Conservation (phyloP, 1,284 basidiomycete species). For the Cutaneotrichosporon sp. region DNA sequence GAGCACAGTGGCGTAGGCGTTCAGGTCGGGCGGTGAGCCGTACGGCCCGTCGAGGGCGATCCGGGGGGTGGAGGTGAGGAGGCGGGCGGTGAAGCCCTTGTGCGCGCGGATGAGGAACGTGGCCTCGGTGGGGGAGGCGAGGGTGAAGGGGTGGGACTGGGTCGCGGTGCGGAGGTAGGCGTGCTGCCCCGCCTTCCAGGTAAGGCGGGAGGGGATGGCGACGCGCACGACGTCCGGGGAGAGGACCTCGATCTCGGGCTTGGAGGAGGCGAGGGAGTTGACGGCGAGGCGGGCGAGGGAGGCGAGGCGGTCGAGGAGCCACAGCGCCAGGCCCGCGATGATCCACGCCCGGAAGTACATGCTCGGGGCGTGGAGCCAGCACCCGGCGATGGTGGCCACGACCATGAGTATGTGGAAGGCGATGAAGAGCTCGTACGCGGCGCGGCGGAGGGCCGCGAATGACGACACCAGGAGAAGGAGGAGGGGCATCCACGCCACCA, state of each 20-base stretch:
- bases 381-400: constrained; percentile 23
- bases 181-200: constrained; percentile 44
- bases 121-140: constrained; percentile 31
- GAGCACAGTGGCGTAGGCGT: constrained; percentile 37
- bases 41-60: constrained; percentile 7
- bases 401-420: constrained; percentile 56
- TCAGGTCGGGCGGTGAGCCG: constrained; percentile 22
- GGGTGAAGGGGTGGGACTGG: constrained; percentile 48
- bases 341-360: constrained; percentile 7
- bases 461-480: constrained; percentile 55
- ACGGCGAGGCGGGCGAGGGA: constrained; percentile 55
- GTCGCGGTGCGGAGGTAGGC: constrained; percentile 30
- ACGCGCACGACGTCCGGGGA: constrained; percentile 53
- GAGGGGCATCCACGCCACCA: neutral
- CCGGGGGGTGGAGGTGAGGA: constrained; percentile 24
- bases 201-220: constrained; percentile 16
- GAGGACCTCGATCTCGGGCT: constrained; percentile 56
- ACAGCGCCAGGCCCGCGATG: constrained; percentile 50
- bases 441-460: constrained; percentile 54
- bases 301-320: constrained; percentile 65
- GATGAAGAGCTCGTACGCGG: constrained; percentile 59
- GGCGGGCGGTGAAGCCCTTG: constrained; percentile 40
- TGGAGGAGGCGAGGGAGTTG: constrained; percentile 19
- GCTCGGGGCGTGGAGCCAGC: constrained; percentile 20
- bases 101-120: constrained; percentile 23